phyloP scores from a whole-genome alignment of 495 filamentous ascomycete species.

The Chaetomium cochliodes region DNA sequence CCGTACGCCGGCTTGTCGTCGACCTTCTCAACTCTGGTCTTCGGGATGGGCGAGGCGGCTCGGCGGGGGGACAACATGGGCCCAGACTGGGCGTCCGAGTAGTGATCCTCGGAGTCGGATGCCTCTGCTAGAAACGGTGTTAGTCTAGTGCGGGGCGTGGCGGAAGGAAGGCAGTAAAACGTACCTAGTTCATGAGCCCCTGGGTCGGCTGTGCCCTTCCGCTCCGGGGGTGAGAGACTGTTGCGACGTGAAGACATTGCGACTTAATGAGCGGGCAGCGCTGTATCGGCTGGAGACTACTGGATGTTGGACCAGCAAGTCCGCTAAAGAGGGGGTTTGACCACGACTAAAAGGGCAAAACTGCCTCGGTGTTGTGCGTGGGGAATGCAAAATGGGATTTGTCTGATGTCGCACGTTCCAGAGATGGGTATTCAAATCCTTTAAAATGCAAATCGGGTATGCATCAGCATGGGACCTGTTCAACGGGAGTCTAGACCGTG shows the following conservation, averaged over 20 bases:
- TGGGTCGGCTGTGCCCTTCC: conserved; percentile 67
- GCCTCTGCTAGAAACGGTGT: conserved; percentile 45
- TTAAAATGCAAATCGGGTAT: conserved; percentile 3
- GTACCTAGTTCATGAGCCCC: conserved; percentile 81
- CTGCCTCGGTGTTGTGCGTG: background rate
- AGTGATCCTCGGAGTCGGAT: conserved; percentile 82
- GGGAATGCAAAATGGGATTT: background rate
- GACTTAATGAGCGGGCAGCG: background rate
- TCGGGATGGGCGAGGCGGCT: conserved; percentile 66
- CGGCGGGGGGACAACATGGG: conserved; percentile 51
- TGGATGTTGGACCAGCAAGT: background rate
- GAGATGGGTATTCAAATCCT: background rate
- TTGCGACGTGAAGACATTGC: conserved; percentile 35
- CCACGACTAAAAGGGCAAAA: background rate
- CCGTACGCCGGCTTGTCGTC: conserved; percentile 67
- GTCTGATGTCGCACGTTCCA: background rate
- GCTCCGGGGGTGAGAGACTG: conserved; percentile 64
- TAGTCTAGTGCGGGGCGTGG: conserved; percentile 5
- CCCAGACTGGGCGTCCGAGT: conserved; percentile 83
- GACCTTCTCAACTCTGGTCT: conserved; percentile 79
- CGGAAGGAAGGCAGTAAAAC: background rate
- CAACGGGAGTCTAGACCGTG: conserved; percentile 8
- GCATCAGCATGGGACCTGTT: conserved; percentile 6
- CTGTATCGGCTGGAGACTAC: background rate
- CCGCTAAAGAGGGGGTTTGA: background rate